Base-by-base conservation (phyloP, 345 rosid genomes). In the Rhizophora mangle region DNA sequence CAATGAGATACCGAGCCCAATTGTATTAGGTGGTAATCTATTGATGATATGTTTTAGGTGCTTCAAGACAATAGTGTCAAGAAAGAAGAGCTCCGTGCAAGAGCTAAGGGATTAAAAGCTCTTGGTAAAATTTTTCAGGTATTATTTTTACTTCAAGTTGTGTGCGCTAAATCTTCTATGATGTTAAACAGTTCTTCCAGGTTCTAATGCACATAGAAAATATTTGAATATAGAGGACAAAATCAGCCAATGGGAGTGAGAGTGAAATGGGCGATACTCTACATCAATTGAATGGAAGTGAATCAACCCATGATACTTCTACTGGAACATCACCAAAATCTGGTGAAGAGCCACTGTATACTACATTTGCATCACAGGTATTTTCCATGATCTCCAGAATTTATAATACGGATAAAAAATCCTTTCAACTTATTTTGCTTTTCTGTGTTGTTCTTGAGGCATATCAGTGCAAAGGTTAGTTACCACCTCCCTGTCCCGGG, bases 121-220 rank as follows among this genome's bases (percentile, higher is more conserved):
- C 88, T 95, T 22, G 99, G 99, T 65, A 92, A 83, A 86, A 90
- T 95, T 77, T 92, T 95, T 76, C 96, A 89, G 99, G 97, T 95
- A 76, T 63, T 60, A 8, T 26, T n/a, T 58, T 24, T 31, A 4
- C 24, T 51, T 37, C 11, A 39, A 46, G 8, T 34, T 63, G 26
- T 24, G 18, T 51, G 19, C 43, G 4, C 19, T 20, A 60, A 49
- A 20, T 58, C 46, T 32, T 64, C 64, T 58, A 18, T 4, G 30
- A 18, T 30, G 30, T 57, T 43, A 27, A 18, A 6, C 46, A 18
- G 18, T 31, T 7, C 43, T 11, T 53, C 18, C 32, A 51, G 54
- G 55, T 26, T 43, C 20, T 78, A 47, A 65, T 26, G 30, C 36
- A 22, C n/a, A 36, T 56, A 52, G 21, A 69, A 61, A 51, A 27